phyloP scores from a whole-genome alignment of 169 alveolate species.

The Plasmodium knowlesi region DNA sequence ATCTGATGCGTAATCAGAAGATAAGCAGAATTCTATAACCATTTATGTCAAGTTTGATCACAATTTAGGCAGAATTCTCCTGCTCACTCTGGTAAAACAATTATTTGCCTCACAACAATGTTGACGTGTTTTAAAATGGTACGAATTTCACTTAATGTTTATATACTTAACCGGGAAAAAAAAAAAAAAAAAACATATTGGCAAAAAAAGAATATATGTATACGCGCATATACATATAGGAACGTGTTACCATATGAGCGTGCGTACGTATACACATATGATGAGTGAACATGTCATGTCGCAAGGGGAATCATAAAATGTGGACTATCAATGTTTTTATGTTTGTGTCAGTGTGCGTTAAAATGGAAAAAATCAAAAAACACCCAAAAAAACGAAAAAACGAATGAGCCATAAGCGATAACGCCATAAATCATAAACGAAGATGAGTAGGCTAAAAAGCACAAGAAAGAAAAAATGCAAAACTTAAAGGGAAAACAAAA shows the following conservation, averaged over 20 bases:
- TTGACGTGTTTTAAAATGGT: constrained; percentile 21
- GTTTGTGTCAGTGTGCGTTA: constrained; percentile 2
- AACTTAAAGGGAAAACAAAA: constrained; percentile 1
- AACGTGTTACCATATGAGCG: not conserved
- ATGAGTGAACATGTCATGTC: not conserved
- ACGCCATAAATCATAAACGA: too few species aligned
- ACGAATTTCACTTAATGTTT: constrained; percentile 4
- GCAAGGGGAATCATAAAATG: not conserved
- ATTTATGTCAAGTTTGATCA: not conserved
- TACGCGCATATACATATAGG: not conserved
- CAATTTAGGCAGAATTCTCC: not conserved
- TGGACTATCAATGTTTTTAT: not conserved
- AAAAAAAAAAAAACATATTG: constrained; percentile 3
- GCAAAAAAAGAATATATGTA: not conserved
- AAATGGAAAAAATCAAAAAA: not conserved
- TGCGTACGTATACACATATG: not conserved
- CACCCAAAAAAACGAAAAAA: not conserved
- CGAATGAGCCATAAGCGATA: not conserved
- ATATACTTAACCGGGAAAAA: not conserved
- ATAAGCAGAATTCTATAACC: not conserved
- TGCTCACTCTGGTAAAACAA: not conserved
- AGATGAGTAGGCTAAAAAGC: not conserved
- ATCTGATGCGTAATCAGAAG: not conserved
- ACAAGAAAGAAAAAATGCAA: not conserved
- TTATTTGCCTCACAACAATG: not conserved